Evolutionary conservation across 208 protist species (phyloP), one percentile per base, ranked within the genome.

Genomic region (Tritrichomonas foetus): DNA sequence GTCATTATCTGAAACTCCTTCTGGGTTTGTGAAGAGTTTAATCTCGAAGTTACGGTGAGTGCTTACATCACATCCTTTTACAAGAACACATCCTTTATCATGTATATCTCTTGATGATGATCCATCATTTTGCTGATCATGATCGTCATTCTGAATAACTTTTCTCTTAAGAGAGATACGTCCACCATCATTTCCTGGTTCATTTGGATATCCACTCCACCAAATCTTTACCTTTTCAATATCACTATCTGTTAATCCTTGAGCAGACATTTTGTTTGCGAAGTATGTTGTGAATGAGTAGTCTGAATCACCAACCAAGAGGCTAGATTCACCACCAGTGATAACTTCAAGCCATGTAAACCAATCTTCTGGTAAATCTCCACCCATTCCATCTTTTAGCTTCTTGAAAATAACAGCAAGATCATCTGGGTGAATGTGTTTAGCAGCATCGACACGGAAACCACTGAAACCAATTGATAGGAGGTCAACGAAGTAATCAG

Each of bases 181-280:
- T 61, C 72, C 41, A 3, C 9, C 22, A 27, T 44, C 75, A 1
- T 50, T 94, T 94, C 27, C 94, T 30, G 95, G 94, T 66, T 96
- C 95, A 8, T 94, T 95, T 33, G 96, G 96, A 64, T 97, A 97
- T 25, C 82, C 94, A 33, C 78, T 92, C 61, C 95, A 72, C 96
- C 96, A 97, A 53, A 97, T 97, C 61, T 97, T 97, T 16, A 97
- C 95, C 55, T 97, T 95, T 30, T 95, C 57, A 36, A 97, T 84
- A n/a, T 97, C 96, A 20, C 64, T 64, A 1, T 94, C 22, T 27
- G 13, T 89, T 30, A 97, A 93, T 1, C 96, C 96, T 27, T 30
- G 36, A 8, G 57, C 49, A 13, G 39, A 22, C 9, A 97, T 66
- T 9, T 55, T 22, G 30, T 95, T 61, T 0, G 22, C 53, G 27